phyloP scores from a whole-genome alignment of 2,329 filamentous ascomycete genomes.

The Fusarium sp. region DNA sequence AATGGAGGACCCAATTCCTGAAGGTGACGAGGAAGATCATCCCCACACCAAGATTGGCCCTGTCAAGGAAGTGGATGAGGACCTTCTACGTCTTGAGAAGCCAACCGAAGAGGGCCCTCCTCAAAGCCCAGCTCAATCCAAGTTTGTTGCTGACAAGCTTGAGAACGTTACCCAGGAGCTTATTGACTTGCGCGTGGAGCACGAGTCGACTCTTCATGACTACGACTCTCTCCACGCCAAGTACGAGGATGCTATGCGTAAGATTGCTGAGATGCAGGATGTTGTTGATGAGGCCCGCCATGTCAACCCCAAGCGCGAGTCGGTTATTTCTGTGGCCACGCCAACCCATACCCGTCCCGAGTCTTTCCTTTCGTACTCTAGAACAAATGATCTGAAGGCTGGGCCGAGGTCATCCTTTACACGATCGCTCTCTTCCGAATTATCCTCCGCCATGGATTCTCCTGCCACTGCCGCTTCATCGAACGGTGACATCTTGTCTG shows the following conservation, averaged over 20 bases:
- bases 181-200: slow-evolving; percentile 87
- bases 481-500: slow-evolving; percentile 60
- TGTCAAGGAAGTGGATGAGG: slow-evolving; percentile 47
- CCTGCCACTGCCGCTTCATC: slow-evolving; percentile 71
- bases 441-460: slow-evolving; percentile 86
- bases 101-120: slow-evolving; percentile 46
- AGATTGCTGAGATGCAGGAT: slow-evolving; percentile 86
- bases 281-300: slow-evolving; percentile 81
- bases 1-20: slow-evolving; percentile 63
- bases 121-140: slow-evolving; percentile 80
- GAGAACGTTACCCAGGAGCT: slow-evolving; percentile 92
- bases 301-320: slow-evolving; percentile 63
- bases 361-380: slow-evolving; percentile 85
- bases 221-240: slow-evolving; percentile 85
- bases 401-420: slow-evolving; percentile 73
- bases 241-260: slow-evolving; percentile 88
- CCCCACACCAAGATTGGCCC: slow-evolving; percentile 43
- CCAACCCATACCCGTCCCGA: slow-evolving; percentile 67
- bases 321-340: slow-evolving; percentile 63
- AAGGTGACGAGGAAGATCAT: slow-evolving; percentile 57
- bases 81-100: slow-evolving; percentile 25
- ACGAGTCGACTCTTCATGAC: slow-evolving; percentile 83
- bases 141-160: slow-evolving; percentile 90
- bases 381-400: slow-evolving; percentile 76
- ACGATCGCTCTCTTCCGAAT: slow-evolving; percentile 91